Evolutionary conservation across 345 rosid genomes (phyloP), one percentile per base, ranked within the genome.

Genomic region (Nasturtium officinale): DNA sequence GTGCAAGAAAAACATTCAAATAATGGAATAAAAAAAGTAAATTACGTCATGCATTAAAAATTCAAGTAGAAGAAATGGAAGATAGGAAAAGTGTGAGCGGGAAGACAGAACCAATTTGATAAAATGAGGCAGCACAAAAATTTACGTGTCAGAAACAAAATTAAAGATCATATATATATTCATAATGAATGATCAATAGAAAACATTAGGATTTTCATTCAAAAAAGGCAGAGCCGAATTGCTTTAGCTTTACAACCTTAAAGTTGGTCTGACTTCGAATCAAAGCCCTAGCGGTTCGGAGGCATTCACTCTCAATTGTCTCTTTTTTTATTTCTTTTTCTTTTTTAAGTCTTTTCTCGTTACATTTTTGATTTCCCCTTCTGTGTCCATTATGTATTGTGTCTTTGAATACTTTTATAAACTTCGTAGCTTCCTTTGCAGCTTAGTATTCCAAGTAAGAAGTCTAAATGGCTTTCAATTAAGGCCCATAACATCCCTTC

Each of bases 201-300:
- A 30, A 58, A 69, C 4, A 4, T 43, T 6, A 28, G 40, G 15
- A 5, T 26, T 65, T 33, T 53, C 21, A 33, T 25, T 61, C 8
- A 54, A 45, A 43, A 61, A 62, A 55, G 12, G 55, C 3, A 47
- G 3, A 56, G 52, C 51, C 42, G 16, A 33, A 17, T 42, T 42
- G 65, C 71, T 53, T 55, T 64, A 62, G 50, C 77, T 73, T 66
- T 74, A 65, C 67, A 74, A 74, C 78, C 42, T 57, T 65, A 57
- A 74, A 74, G 78, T 74, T 65, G 51, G 72, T 48, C 67, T 16
- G 66, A 46, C 72, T 48, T 33, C 60, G 51, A 74, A 65, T 65
- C 52, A 65, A 65, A 66, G 18, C 33, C 72, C 67, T 74, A 47
- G 66, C 53, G 26, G 58, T 38, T 58, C 11, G 18, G 18, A 72